A percentile compares a stretch with the other conserved stretches of the same genome.
Conservation (phyloP, 2,329 filamentous ascomycete genomes). For the Paradendryphiella salina region DNA sequence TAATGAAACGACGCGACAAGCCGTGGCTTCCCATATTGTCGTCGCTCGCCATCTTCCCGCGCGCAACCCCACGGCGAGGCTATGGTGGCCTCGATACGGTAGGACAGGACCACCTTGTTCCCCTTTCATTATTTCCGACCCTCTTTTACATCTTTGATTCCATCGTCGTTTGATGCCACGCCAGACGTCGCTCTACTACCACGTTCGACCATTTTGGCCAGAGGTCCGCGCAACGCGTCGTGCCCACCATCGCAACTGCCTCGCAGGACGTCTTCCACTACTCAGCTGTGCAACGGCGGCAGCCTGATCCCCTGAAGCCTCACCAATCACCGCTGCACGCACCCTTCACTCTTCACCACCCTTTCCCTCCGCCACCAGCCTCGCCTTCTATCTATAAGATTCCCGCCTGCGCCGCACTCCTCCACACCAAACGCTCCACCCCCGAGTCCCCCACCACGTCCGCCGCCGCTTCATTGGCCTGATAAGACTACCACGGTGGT, state of each 20-base stretch:
- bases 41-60: neutral
- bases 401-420: conserved; percentile 3
- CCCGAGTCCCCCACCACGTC: neutral
- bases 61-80: conserved; percentile 11
- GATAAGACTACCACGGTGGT: neutral
- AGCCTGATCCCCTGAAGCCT: conserved; percentile 9
- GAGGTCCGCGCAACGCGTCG: conserved; percentile 15
- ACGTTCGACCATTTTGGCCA: neutral
- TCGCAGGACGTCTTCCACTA: conserved; percentile 5
- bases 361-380: neutral
- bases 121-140: neutral
- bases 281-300: conserved; percentile 4
- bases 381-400: conserved; percentile 1
- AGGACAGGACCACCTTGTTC: conserved; percentile 7
- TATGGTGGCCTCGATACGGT: conserved; percentile 7
- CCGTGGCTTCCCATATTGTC: conserved; percentile 1
- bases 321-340: conserved; percentile 4
- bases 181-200: neutral
- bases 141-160: neutral
- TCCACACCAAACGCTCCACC: neutral
- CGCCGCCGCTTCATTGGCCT: neutral
- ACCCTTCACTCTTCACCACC: conserved; percentile 1
- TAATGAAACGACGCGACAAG: conserved; percentile 15
- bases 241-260: conserved; percentile 9
- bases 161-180: neutral